A percentile compares a stretch with the other conserved stretches of the same genome.
These are phyloP conservation scores for Cyamopsis tetragonoloba DNA, from an alignment of 306 rosid species.

Conservation along the genomic window DNA sequence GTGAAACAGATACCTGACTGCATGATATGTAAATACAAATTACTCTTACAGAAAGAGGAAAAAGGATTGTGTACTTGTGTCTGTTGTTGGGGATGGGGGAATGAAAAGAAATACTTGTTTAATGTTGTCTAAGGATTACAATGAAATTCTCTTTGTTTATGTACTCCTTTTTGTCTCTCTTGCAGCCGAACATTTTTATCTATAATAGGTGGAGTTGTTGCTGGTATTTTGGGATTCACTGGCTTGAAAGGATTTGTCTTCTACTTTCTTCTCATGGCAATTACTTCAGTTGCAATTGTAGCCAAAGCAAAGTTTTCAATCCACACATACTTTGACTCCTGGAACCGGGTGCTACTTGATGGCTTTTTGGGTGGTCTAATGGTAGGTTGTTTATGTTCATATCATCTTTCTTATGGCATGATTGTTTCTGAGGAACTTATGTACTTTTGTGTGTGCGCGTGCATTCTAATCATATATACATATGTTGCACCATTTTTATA, in stretches of 20 bases:
- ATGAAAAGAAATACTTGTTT: not conserved
- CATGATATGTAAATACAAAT: not conserved
- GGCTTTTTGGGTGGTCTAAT: slow-evolving; percentile 74
- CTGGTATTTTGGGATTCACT: slow-evolving; percentile 90
- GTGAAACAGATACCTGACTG: not conserved
- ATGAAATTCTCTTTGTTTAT: not conserved
- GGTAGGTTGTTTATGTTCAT: slow-evolving; percentile 44
- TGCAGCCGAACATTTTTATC: slow-evolving; percentile 97
- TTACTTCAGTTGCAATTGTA: slow-evolving; percentile 63
- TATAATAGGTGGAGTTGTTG: slow-evolving; percentile 88
- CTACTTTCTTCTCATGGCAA: slow-evolving; percentile 72
- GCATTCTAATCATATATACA: no score
- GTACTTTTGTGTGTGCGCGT: not conserved
- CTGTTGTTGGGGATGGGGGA: not conserved
- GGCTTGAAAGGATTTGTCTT: slow-evolving; percentile 76
- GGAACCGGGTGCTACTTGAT: slow-evolving; percentile 66
- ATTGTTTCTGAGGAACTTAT: not conserved
- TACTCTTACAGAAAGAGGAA: not conserved
- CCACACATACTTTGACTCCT: slow-evolving; percentile 60
- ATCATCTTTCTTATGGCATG: slow-evolving; percentile 20
- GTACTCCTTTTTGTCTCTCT: slow-evolving; percentile 19
- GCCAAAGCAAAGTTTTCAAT: slow-evolving; percentile 67
- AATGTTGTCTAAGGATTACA: not conserved
- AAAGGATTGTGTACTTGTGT: not conserved
- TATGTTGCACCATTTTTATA: not conserved